Evolutionary conservation across 1,284 basidiomycete genomes (phyloP), one percentile per base, ranked within the genome.

Genomic region (Lignosus rhinocerotis): DNA sequence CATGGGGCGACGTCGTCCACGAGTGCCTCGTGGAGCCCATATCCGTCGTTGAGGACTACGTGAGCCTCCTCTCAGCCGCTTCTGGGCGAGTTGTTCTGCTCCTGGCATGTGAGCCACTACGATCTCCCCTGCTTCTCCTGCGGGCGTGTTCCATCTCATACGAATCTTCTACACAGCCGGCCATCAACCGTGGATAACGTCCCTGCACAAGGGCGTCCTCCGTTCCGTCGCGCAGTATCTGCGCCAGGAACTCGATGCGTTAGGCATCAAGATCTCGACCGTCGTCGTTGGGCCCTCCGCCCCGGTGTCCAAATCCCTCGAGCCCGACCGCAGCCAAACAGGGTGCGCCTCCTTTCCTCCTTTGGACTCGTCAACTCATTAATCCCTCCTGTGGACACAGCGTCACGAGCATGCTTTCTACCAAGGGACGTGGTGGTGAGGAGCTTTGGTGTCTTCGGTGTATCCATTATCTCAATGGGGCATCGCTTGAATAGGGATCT

Each of bases 31-130:
- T 65, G 53, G 70, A 70, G 48, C 70, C 73, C 16, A 58, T 71
- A 25, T 56, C 66, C 34, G 59, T 72, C 53, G 64, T 69, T n/a
- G 60, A 67, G 30, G 71, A 71, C 59, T 74, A 72, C 60, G 56
- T 65, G 43, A 55, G 64, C 19, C 39, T 73, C 65, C 70, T 75
- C 50, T 51, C 61, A 36, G 62, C 67, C 33, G 64, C 68, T 34
- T 65, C 69, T 21, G 73, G 71, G 33, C 65, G 73, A 36, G 66
- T 75, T 12, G 64, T 74, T 33, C 50, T 74, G 31, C 47, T 73
- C 42, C 59, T 69, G 12, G 58, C 62, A 42, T 68, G 67, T 62
- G 62, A 63, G 64, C 55, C 16, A 11, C 25, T 41, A 43, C 25
- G 25, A 25, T 25, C 51, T 33, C 46, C 31, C 31, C 10, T 32